phyloP scores from a whole-genome alignment of 129 eudicot genomes.

The Erigeron canadensis region DNA sequence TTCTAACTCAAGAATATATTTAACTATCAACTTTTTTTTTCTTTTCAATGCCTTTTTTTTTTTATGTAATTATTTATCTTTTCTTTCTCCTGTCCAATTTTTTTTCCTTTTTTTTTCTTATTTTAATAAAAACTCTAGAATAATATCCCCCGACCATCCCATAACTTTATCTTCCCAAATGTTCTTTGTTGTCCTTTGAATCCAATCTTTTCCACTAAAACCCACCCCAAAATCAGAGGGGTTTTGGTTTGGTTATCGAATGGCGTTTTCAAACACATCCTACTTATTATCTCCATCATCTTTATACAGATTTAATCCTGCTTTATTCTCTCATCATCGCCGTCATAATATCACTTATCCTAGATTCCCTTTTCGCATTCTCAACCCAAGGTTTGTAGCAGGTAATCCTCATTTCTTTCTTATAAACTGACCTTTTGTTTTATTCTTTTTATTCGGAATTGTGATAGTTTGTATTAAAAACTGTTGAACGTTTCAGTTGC shows the following conservation, averaged over 20 bases:
- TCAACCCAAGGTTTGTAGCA: constrained; percentile 40
- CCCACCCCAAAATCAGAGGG: background rate
- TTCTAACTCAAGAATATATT: too few species aligned
- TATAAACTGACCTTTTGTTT: background rate
- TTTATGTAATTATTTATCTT: too few species aligned
- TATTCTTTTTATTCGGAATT: background rate
- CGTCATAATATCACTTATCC: constrained; percentile 39
- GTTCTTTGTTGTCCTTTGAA: too few species aligned
- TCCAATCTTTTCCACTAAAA: too few species aligned
- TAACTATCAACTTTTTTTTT: too few species aligned
- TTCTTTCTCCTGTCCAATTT: too few species aligned
- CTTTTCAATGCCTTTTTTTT: too few species aligned
- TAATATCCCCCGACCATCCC: too few species aligned
- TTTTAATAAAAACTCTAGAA: too few species aligned
- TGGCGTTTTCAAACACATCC: constrained; percentile 55
- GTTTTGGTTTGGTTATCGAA: constrained; percentile 28
- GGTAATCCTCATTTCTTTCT: constrained; percentile 26
- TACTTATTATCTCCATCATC: constrained; percentile 65
- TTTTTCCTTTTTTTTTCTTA: too few species aligned
- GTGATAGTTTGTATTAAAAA: constrained; percentile 5
- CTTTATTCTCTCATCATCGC: constrained; percentile 52
- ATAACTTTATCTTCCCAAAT: too few species aligned
- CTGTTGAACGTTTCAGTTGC: constrained; percentile 43
- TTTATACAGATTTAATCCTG: constrained; percentile 57
- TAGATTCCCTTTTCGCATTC: constrained; percentile 33